Evolutionary conservation across 768 basidiomycete genomes (phyloP), one percentile per base, ranked within the genome.

Genomic region (Psilocybe azurescens): DNA sequence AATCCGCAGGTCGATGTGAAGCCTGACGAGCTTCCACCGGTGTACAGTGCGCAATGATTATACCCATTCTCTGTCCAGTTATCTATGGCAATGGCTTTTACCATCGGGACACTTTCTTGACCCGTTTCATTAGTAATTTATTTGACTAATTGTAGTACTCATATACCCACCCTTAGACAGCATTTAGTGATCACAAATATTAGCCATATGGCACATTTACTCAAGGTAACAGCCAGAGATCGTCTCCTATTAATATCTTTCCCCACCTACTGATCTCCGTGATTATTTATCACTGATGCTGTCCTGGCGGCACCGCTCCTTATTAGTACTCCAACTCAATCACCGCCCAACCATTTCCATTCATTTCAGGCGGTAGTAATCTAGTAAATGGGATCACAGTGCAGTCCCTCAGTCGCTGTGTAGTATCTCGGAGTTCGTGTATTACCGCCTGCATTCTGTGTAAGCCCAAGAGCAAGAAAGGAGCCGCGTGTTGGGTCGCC

Each of bases 21-120:
- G 14, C 58, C 38, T 3, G 58, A 36, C 20, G 58, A 59, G 28
- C 33, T 59, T 39, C 58, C 58, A 1, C 58, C 58, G 10, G 58
- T 53, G 8, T 59, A 59, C 48, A 58, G 32, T 11, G 56, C 38
- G 3, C 44, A 18, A 36, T 55, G 6, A 24, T 24, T 55, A 28
- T 28, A 11, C 28, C 24, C 24, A 24, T 24, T 46, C 10, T 44
- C 9, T 32, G 9, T 39, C 33, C 30, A 30, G 20, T 5, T 44
- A 16, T 44, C 41, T 14, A 13, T 44, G 41, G 10, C 41, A n/a
- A 14, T n/a, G n/a, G 33, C 33, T 44, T 44, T 44, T 16, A 44
- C 14, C 41, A 13, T 44, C 41, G 14, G 14, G 14, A 44, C n/a
- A 44, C 41, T n/a, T 13, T 16, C 41, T 16, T 44, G 41, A 44